These are phyloP conservation scores for Fomitopsis palustris DNA, from an alignment of 1,284 basidiomycete genomes.

Conservation along the genomic window DNA sequence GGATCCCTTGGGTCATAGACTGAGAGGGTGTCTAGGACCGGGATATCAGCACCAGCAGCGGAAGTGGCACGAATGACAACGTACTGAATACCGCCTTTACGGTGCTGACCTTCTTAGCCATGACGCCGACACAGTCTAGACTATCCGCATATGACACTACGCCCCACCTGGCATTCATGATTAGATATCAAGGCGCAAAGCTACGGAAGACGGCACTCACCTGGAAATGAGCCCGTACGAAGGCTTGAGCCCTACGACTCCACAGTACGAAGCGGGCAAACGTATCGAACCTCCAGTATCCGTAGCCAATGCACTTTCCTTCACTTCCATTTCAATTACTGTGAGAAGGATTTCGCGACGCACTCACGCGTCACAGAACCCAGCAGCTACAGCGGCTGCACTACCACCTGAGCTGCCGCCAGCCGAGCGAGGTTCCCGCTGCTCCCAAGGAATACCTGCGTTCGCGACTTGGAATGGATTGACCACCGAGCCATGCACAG, in stretches of 20 bases:
- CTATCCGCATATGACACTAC: conserved; percentile 93
- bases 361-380: conserved; percentile 75
- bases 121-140: conserved; percentile 89
- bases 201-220: conserved; percentile 31
- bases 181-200: neutral
- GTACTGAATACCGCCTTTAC: conserved; percentile 63
- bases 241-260: conserved; percentile 90
- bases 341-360: neutral
- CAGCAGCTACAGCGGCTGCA: conserved; percentile 77
- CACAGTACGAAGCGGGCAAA: conserved; percentile 92
- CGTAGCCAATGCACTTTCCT: conserved; percentile 78
- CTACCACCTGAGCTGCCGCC: conserved; percentile 86
- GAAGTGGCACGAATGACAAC: conserved; percentile 18
- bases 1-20: conserved; percentile 76
- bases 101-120: conserved; percentile 54
- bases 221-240: conserved; percentile 91
- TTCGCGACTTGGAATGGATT: conserved; percentile 58
- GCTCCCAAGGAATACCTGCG: conserved; percentile 19
- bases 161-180: conserved; percentile 62
- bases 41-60: neutral
- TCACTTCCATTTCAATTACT: conserved; percentile 6
- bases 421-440: conserved; percentile 55
- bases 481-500: conserved; percentile 70
- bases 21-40: conserved; percentile 55
- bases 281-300: conserved; percentile 96